Evolutionary conservation across 2,329 filamentous ascomycete genomes (phyloP), one percentile per base, ranked within the genome.

Genomic region (Alternaria panax): DNA sequence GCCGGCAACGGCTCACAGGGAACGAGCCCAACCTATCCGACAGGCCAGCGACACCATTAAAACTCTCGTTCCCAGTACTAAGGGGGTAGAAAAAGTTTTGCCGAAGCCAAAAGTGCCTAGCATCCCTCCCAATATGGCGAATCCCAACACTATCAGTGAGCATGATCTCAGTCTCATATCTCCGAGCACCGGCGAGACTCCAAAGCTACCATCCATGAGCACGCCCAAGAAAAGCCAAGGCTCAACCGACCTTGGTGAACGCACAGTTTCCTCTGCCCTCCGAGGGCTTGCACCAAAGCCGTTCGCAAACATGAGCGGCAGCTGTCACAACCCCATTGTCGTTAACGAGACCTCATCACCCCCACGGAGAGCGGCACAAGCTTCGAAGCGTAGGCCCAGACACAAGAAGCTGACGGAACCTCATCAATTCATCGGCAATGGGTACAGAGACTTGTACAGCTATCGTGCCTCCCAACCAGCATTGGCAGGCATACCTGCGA

Each of bases 241-340:
- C 9, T 41, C 57, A 30, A 12, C 12, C 27, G 22, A n/a, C 20
- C 4, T 5, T 28, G 2, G 25, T 36, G n/a, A 40, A 24, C n/a
- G 20, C 28, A 48, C 5, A 1, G 11, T 38, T 9, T 50, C 46
- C 32, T 58, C 56, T 20, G 24, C 51, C 7, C 11, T 60, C 5
- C 55, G 40, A 16, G 46, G 27, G 4, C 52, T 50, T 18, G 32
- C 38, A 12, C 20, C 46, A n/a, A 59, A 57, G 34, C 32, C 52
- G 24, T 25, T 30, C 4, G 40, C 16, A 22, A 45, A 46, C 16
- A 47, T 40, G 34, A 50, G 58, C 28, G 70, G 70, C 43, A 70
- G 63, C 41, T 51, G 53, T 5, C 51, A 67, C 7, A 63, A 73
- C 24, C 72, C 72, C 14, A 75, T 75, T n/a, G 54, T 68, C 28